Conservation (phyloP, 2,329 filamentous ascomycete genomes). For the Fusarium transvaalense region DNA sequence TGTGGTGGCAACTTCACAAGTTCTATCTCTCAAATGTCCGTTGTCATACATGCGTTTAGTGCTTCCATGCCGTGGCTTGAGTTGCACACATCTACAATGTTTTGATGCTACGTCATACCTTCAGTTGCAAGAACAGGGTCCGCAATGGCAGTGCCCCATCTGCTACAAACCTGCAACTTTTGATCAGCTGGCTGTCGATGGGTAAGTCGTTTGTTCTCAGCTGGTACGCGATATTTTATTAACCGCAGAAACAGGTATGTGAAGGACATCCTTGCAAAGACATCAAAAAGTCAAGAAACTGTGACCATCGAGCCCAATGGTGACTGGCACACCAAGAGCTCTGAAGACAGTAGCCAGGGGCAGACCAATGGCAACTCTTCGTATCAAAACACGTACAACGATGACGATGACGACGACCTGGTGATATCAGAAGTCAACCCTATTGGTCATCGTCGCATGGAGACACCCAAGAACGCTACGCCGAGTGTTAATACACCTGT, state of each 20-base stretch:
- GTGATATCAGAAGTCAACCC: slow-evolving; percentile 61
- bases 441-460: slow-evolving; percentile 51
- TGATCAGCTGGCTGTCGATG: slow-evolving; percentile 86
- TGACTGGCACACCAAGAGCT: slow-evolving; percentile 70
- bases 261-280: slow-evolving; percentile 83
- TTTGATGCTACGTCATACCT: slow-evolving; percentile 95
- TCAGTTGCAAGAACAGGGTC: slow-evolving; percentile 93
- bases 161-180: slow-evolving; percentile 88
- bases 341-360: slow-evolving; percentile 50
- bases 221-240: slow-evolving; percentile 15
- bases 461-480: slow-evolving; percentile 54
- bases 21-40: slow-evolving; percentile 93
- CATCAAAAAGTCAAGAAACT: slow-evolving; percentile 78
- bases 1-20: slow-evolving; percentile 87
- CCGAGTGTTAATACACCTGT: slow-evolving; percentile 56
- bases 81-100: slow-evolving; percentile 92
- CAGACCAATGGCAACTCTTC: slow-evolving; percentile 48
- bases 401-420: slow-evolving; percentile 64
- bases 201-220: slow-evolving; percentile 65
- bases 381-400: slow-evolving; percentile 47
- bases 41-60: slow-evolving; percentile 86
- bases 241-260: slow-evolving; percentile 73
- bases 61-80: slow-evolving; percentile 81
- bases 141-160: slow-evolving; percentile 95
- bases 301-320: slow-evolving; percentile 92